Percentiles rank a stretch among this genome's conserved stretches.
Evolutionary conservation across 2,329 filamentous ascomycete species (phyloP).

Genomic region (Monosporascus ibericus): DNA sequence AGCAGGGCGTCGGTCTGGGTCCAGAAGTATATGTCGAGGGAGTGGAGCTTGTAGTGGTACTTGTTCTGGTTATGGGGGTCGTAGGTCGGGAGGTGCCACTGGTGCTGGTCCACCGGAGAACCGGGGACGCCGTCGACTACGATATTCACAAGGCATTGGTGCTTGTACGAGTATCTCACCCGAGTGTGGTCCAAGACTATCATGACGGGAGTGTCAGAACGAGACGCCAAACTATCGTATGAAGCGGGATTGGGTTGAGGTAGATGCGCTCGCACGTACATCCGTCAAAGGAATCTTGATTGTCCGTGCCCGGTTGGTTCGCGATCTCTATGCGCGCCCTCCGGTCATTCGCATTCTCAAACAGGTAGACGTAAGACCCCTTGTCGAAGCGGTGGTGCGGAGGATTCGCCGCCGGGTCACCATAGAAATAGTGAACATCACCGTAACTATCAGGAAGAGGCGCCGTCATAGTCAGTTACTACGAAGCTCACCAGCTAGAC

Average conservation of each 20-base stretch:
- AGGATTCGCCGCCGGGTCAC: conserved; percentile 57
- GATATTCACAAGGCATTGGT: conserved; percentile 64
- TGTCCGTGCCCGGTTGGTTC: conserved; percentile 65
- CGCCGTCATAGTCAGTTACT: conserved; percentile 16
- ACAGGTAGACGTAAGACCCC: conserved; percentile 73
- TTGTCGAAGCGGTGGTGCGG: conserved; percentile 78
- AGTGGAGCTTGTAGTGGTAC: conserved; percentile 73
- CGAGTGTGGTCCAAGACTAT: conserved; percentile 60
- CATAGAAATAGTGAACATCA: conserved; percentile 75
- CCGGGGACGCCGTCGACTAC: conserved; percentile 48
- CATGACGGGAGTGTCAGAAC: neutral
- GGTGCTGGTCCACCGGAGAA: conserved; percentile 35
- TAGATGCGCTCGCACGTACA: conserved; percentile 43
- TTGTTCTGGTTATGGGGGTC: conserved; percentile 69
- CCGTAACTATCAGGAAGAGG: conserved; percentile 51
- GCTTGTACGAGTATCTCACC: conserved; percentile 67
- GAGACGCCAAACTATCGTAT: neutral
- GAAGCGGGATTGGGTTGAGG: neutral
- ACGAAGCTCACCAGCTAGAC: neutral
- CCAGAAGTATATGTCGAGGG: conserved; percentile 76
- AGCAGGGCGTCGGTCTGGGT: conserved; percentile 64
- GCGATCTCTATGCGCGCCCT: conserved; percentile 69
- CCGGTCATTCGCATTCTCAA: conserved; percentile 63
- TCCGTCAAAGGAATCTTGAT: conserved; percentile 76
- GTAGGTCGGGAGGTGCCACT: conserved; percentile 72